These are phyloP conservation scores for Vigna hirtella DNA, from an alignment of 306 rosid species.

Conservation along the genomic window DNA sequence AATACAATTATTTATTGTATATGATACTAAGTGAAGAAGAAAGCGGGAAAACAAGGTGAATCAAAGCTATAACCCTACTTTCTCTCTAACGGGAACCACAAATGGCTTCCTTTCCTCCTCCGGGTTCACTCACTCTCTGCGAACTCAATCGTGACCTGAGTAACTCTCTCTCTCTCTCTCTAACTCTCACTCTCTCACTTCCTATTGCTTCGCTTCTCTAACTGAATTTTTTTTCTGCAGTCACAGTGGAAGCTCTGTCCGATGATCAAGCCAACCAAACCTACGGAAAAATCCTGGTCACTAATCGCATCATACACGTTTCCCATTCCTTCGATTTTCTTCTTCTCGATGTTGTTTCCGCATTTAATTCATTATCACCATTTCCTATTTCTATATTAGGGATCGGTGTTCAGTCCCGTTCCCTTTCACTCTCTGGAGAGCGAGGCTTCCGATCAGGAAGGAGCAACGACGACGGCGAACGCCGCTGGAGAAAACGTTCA, in stretches of 20 bases:
- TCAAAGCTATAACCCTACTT: slow-evolving; percentile 46
- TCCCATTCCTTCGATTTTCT: background rate
- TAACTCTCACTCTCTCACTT: background rate
- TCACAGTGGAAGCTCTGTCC: slow-evolving; percentile 73
- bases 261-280: slow-evolving; percentile 76
- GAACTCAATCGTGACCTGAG: slow-evolving; percentile 94
- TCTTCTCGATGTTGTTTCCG: background rate
- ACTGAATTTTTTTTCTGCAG: slow-evolving; percentile 48
- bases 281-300: slow-evolving; percentile 86
- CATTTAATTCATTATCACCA: background rate
- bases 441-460: slow-evolving; percentile 50
- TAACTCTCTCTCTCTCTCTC: slow-evolving; percentile 51
- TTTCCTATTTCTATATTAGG: slow-evolving; percentile 49
- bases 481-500: slow-evolving; percentile 36
- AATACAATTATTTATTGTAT: too few relatives aligned
- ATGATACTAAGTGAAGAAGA: background rate
- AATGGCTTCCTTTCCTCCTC: slow-evolving; percentile 87
- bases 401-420: slow-evolving; percentile 83
- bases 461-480: background rate
- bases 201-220: slow-evolving; percentile 15
- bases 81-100: background rate
- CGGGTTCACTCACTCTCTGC: slow-evolving; percentile 83
- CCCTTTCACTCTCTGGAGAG: slow-evolving; percentile 67
- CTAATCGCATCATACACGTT: background rate
- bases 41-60: slow-evolving; percentile 44